Conservation (phyloP, 306 rosid species). For the Hippophae rhamnoides region DNA sequence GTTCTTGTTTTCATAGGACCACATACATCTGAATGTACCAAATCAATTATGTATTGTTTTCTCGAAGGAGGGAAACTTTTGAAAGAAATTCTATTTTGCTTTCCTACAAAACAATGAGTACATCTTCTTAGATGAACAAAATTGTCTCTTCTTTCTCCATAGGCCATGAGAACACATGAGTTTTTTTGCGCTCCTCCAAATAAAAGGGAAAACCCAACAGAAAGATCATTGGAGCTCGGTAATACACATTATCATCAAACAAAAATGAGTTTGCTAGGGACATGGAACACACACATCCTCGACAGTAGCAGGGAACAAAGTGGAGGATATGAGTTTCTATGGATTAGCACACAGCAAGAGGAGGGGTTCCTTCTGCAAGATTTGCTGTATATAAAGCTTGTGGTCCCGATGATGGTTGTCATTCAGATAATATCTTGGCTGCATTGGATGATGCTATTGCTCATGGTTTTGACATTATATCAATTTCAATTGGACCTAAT, state of each 20-base stretch:
- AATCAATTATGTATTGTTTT: no score
- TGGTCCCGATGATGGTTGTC: neutral
- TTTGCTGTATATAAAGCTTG: conserved; percentile 21
- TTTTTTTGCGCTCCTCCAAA: neutral
- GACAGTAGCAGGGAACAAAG: conserved; percentile 20
- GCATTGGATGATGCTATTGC: conserved; percentile 51
- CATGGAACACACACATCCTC: conserved; percentile 31
- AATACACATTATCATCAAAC: neutral
- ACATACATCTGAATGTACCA: no score
- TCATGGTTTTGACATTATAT: conserved; percentile 35
- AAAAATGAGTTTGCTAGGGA: conserved; percentile 7
- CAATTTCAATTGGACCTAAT: conserved; percentile 13
- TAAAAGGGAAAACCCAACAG: neutral
- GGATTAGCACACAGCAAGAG: conserved; percentile 24
- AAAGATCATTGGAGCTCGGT: conserved; percentile 20
- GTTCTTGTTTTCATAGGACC: no score
- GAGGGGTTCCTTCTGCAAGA: conserved; percentile 31
- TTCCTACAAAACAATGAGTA: no score
- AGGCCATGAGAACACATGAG: no score
- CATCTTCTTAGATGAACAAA: no score
- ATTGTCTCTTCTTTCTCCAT: no score
- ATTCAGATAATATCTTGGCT: conserved; percentile 14
- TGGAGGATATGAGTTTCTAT: conserved; percentile 12
- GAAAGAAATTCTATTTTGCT: no score
- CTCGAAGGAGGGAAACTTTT: no score